Evolutionary conservation across 2,329 filamentous ascomycete species (phyloP), one percentile per base, ranked within the genome.

Genomic region (Lachnellula suecica): DNA sequence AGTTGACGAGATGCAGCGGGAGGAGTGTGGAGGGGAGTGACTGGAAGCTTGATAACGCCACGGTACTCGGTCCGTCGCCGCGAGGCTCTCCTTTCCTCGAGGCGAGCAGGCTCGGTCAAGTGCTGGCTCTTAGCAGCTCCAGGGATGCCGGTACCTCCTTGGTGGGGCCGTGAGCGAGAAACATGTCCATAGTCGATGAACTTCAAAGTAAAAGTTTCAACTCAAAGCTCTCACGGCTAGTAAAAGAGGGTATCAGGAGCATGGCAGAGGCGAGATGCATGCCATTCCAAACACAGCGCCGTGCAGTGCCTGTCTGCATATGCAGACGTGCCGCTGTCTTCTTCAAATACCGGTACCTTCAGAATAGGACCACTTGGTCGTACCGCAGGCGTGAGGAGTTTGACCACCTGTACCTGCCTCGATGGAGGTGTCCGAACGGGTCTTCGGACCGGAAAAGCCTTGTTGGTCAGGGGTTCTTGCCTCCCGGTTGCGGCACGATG

Each of bases 1-100:
- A 15, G 29, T 31, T n/a, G n/a, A 31, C 29, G 8, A 24, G 19
- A 20, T 20, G 29, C 20, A 24, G 44, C 24, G 19, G 44, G 17
- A 20, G 20, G 27, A 20, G 27, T 19, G 17, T 17, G 9, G 43
- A 34, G 8, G 29, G 29, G 15, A 31, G 8, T 8, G 13, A 17
- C n/a, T 27, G 25, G 34, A 41, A 35, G 34, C 40, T 44, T 48
- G 27, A 41, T 27, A 23, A 44, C 17, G 35, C 44, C 42, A 49
- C 60, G 59, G 59, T 59, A 56, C 59, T 53, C 62, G 61, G 63
- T 61, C 63, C 62, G 63, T 44, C 52, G 44, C 59, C 46, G 57
- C 63, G 59, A 63, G 23, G 38, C 31, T 49, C 49, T 48, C 17
- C 17, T n/a, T n/a, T 37, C 34, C 41, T 19, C 22, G 22, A 37